Conservation (phyloP, 129 eudicot genomes). For the Scalesia atractyloides region DNA sequence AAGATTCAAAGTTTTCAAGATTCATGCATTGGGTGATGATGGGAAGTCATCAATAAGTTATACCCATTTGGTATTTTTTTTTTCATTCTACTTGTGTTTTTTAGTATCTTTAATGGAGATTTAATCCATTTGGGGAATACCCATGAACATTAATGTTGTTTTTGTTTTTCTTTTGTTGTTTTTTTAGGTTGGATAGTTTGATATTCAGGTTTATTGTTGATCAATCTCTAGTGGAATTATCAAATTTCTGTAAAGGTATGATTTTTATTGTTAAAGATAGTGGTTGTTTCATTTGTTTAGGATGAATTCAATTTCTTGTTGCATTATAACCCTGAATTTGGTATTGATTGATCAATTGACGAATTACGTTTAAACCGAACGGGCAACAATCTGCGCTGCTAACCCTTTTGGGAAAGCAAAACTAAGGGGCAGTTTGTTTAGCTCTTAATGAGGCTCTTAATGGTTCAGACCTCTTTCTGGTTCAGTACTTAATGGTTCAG, state of each 20-base stretch:
- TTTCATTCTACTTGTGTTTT: background rate
- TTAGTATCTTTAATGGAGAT: conserved; percentile 13
- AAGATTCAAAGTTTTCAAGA: conserved; percentile 26
- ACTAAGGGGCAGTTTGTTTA: no score
- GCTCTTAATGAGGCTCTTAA: no score
- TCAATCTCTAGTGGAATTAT: conserved; percentile 29
- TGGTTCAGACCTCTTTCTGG: no score
- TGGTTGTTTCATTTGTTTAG: background rate
- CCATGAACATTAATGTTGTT: conserved; percentile 3
- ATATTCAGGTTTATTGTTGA: conserved; percentile 14
- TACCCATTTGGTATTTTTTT: conserved; percentile 37
- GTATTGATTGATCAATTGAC: background rate
- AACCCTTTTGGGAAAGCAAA: no score
- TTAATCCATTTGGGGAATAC: conserved; percentile 8
- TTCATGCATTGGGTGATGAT: conserved; percentile 20
- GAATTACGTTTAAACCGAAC: background rate
- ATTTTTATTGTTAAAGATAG: conserved; percentile 7
- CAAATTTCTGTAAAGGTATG: conserved; percentile 37
- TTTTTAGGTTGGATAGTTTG: conserved; percentile 14
- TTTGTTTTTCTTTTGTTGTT: background rate
- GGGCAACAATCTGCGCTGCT: no score
- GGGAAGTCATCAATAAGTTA: conserved; percentile 17
- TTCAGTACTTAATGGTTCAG: no score
- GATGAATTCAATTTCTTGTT: background rate
- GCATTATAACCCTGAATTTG: background rate